Conservation (phyloP, 2,329 filamentous ascomycete species). For the Cordyceps militaris region DNA sequence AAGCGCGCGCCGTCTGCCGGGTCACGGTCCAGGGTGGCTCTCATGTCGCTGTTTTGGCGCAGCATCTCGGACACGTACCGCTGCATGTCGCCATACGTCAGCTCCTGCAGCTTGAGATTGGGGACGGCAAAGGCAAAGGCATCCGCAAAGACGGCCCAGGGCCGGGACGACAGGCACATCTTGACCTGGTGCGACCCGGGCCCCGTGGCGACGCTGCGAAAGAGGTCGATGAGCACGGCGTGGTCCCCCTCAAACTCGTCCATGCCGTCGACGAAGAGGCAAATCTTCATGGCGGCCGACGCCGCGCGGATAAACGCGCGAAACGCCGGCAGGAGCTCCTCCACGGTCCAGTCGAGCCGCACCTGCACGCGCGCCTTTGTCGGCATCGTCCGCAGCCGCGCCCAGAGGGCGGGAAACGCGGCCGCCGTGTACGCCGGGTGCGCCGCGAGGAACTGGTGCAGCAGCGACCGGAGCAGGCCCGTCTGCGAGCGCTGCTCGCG, state of each 20-base stretch:
- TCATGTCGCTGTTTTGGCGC: conserved; percentile 14
- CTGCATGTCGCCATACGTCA: conserved; percentile 23
- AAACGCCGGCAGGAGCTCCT: conserved; percentile 23
- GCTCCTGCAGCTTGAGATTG: conserved; percentile 21
- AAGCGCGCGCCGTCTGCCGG: conserved; percentile 2
- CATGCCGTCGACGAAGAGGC: conserved; percentile 26
- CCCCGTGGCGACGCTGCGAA: conserved; percentile 19
- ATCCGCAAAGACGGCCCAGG: conserved; percentile 22
- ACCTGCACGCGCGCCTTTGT: conserved; percentile 26
- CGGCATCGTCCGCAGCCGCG: conserved; percentile 20
- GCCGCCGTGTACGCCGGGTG: conserved; percentile 20
- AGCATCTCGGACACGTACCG: conserved; percentile 21
- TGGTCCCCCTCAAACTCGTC: conserved; percentile 29
- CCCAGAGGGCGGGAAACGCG: conserved; percentile 25
- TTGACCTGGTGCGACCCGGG: conserved; percentile 19
- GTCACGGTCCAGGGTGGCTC: conserved; percentile 13
- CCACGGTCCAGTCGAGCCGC: conserved; percentile 24
- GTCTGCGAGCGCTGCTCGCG: conserved; percentile 30
- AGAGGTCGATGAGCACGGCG: conserved; percentile 22
- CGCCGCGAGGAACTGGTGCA: conserved; percentile 28
- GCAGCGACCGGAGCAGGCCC: conserved; percentile 29
- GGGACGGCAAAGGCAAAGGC: conserved; percentile 22
- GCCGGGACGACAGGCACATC: conserved; percentile 27
- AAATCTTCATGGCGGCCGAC: conserved; percentile 19
- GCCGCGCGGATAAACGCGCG: conserved; percentile 18